Percentiles rank a stretch among this genome's conserved stretches.
phyloP scores from a whole-genome alignment of 306 rosid genomes.

The Casuarina cunninghamiana region DNA sequence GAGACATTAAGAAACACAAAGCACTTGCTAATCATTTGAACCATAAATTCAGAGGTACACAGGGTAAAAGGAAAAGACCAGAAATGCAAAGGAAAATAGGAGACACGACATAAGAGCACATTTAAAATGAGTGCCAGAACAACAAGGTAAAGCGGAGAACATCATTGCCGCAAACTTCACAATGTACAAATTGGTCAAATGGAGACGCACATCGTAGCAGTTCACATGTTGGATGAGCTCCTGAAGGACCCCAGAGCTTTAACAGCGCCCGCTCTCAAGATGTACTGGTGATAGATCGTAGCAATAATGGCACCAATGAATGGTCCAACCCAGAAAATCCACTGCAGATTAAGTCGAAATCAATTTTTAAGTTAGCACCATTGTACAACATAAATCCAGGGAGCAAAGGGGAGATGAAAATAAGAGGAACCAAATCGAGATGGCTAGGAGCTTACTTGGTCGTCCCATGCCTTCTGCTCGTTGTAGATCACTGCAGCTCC shows the following conservation, averaged over 20 bases:
- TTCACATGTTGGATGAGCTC: conserved; percentile 27
- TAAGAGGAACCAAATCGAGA: neutral
- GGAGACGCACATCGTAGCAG: neutral
- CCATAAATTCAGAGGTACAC: neutral
- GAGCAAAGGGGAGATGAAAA: neutral
- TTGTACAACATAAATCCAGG: neutral
- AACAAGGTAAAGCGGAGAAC: neutral
- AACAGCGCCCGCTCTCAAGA: conserved; percentile 45
- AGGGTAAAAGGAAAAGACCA: neutral
- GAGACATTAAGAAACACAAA: neutral
- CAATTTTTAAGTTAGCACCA: neutral
- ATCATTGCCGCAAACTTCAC: neutral
- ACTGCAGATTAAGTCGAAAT: conserved; percentile 10
- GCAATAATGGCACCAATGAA: conserved; percentile 53
- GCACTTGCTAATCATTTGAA: neutral
- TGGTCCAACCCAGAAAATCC: conserved; percentile 50
- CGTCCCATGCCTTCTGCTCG: conserved; percentile 37
- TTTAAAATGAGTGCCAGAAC: conserved; percentile 21
- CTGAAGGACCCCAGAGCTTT: conserved; percentile 46
- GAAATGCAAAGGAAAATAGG: neutral
- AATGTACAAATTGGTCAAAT: conserved; percentile 2
- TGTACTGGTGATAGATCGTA: conserved; percentile 39
- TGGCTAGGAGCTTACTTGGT: conserved; percentile 26
- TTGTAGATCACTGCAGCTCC: conserved; percentile 47
- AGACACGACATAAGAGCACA: conserved; percentile 12